phyloP scores from a whole-genome alignment of 768 basidiomycete species.

The Auriscalpium vulgare region DNA sequence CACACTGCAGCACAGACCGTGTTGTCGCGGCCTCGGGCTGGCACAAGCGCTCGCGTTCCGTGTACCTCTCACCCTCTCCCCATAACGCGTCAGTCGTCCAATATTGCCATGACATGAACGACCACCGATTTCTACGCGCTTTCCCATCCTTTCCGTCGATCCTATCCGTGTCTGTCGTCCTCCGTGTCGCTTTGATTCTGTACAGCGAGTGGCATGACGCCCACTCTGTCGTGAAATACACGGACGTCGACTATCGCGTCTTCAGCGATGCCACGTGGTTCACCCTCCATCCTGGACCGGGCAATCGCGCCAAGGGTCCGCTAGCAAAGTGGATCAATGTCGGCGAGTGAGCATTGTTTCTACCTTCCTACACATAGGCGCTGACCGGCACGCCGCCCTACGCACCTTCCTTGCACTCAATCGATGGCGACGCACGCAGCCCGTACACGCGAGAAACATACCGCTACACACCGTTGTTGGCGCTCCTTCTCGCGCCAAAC shows the following conservation, averaged over 20 bases:
- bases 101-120: background rate
- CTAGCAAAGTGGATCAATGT: constrained; percentile 36
- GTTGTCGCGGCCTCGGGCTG: too few relatives aligned
- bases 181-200: constrained; percentile 64
- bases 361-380: background rate
- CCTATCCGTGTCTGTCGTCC: constrained; percentile 41
- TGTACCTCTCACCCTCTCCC: background rate
- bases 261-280: constrained; percentile 88
- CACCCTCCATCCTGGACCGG: constrained; percentile 38
- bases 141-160: constrained; percentile 40
- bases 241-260: constrained; percentile 96
- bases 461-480: constrained; percentile 91
- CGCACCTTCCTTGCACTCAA: background rate
- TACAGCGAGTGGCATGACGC: constrained; percentile 92
- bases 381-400: background rate
- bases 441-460: constrained; percentile 91
- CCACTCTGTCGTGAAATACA: constrained; percentile 82
- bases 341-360: constrained; percentile 58
- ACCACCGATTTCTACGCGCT: background rate
- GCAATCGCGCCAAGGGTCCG: constrained; percentile 56
- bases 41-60: too few relatives aligned
- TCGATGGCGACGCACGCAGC: constrained; percentile 31
- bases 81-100: background rate
- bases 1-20: too few relatives aligned
- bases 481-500: constrained; percentile 76